Conservation (phyloP, 2,329 filamentous ascomycete genomes). For the Penicillium freii region DNA sequence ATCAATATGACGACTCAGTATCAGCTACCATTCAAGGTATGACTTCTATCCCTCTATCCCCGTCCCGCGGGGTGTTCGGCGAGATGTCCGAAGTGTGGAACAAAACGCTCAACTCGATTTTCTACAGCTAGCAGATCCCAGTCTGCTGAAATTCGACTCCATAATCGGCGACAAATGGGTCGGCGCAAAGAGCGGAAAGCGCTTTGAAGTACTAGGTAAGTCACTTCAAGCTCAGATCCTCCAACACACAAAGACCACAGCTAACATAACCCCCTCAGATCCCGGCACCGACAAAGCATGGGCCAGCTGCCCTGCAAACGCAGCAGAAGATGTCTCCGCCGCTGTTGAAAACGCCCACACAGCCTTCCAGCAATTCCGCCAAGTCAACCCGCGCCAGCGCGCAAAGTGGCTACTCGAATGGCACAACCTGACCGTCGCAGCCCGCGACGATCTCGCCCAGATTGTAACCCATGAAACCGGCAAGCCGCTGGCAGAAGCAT, state of each 20-base stretch:
- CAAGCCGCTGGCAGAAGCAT: slow-evolving; percentile 56
- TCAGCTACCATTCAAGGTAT: slow-evolving; percentile 40
- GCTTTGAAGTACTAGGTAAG: slow-evolving; percentile 52
- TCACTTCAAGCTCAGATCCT: not conserved
- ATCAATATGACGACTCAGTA: slow-evolving; percentile 35
- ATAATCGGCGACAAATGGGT: slow-evolving; percentile 52
- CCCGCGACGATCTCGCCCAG: slow-evolving; percentile 61
- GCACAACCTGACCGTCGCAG: slow-evolving; percentile 62
- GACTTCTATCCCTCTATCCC: not conserved
- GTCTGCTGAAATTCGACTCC: slow-evolving; percentile 51
- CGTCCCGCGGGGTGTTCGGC: slow-evolving; percentile 8
- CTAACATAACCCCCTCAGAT: slow-evolving; percentile 33
- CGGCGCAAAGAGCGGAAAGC: slow-evolving; percentile 46
- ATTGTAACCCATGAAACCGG: slow-evolving; percentile 63
- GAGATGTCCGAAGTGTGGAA: slow-evolving; percentile 17
- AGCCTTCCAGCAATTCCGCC: slow-evolving; percentile 61
- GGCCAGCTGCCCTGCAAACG: slow-evolving; percentile 52
- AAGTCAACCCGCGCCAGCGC: slow-evolving; percentile 58
- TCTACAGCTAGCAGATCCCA: slow-evolving; percentile 48
- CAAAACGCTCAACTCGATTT: slow-evolving; percentile 5
- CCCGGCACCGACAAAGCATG: slow-evolving; percentile 53
- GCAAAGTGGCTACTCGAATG: slow-evolving; percentile 64
- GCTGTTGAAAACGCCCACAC: slow-evolving; percentile 59
- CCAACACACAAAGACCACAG: not conserved
- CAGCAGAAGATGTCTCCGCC: slow-evolving; percentile 59